Conservation (phyloP, 2,329 filamentous ascomycete genomes). For the Aspergillus neotritici region DNA sequence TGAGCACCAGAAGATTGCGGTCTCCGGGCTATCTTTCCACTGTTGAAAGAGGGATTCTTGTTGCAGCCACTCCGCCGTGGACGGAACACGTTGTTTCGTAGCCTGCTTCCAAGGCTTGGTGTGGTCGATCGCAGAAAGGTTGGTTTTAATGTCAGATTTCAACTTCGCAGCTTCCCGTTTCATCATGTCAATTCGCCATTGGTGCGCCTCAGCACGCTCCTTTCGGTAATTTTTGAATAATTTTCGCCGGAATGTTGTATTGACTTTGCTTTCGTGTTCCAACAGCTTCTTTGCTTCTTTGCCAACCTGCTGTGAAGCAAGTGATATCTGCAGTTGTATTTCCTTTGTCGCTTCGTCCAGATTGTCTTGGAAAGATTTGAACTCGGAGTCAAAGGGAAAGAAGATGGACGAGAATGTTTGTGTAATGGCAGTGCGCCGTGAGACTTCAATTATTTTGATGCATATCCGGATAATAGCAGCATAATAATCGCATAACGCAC, state of each 20-base stretch:
- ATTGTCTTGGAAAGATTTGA: no score
- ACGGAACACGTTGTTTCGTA: conserved; percentile 5
- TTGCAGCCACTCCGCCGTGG: conserved; percentile 7
- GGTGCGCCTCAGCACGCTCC: background rate
- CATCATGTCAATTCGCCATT: conserved; percentile 1
- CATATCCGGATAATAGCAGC: conserved; percentile 12
- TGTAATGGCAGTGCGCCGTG: conserved; percentile 1
- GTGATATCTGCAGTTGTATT: no score
- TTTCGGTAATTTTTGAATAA: background rate
- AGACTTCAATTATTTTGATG: conserved; percentile 13
- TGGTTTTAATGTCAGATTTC: conserved; percentile 2
- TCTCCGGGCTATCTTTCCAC: no score
- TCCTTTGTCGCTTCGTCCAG: no score
- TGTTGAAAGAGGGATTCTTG: no score
- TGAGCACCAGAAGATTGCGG: conserved; percentile 9
- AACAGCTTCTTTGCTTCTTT: conserved; percentile 5
- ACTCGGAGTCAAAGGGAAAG: no score
- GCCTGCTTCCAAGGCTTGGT: conserved; percentile 15
- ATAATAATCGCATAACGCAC: conserved; percentile 15
- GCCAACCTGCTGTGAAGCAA: no score
- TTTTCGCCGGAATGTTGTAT: no score
- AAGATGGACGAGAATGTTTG: no score
- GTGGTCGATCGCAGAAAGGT: conserved; percentile 11
- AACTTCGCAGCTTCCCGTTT: conserved; percentile 5
- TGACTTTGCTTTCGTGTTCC: conserved; percentile 1